phyloP scores from a whole-genome alignment of 2,329 filamentous ascomycete species.

The Microthyrium microscopicum region DNA sequence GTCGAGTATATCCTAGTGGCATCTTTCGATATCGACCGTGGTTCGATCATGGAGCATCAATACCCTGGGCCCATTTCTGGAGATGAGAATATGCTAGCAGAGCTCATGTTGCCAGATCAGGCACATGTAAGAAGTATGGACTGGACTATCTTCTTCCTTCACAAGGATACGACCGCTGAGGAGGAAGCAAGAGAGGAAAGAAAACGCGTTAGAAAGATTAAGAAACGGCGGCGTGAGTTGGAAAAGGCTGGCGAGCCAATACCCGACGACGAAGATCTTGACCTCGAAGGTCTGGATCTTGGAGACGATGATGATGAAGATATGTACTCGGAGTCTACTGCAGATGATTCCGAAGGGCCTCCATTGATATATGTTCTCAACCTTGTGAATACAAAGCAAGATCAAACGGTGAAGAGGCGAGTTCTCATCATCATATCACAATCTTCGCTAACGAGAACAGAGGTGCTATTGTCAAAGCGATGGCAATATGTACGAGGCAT shows the following conservation, averaged over 20 bases:
- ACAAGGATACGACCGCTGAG: slow-evolving; percentile 80
- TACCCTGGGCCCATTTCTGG: slow-evolving; percentile 90
- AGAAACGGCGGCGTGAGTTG: slow-evolving; percentile 34
- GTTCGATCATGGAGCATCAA: slow-evolving; percentile 96
- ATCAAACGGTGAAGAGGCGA: slow-evolving; percentile 67
- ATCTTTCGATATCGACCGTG: slow-evolving; percentile 91
- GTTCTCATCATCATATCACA: slow-evolving; percentile 8
- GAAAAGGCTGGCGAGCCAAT: slow-evolving; percentile 23
- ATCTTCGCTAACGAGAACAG: slow-evolving; percentile 25
- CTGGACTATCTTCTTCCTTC: slow-evolving; percentile 98
- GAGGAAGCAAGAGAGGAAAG: slow-evolving; percentile 49
- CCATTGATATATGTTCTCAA: slow-evolving; percentile 95
- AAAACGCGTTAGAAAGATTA: slow-evolving; percentile 35
- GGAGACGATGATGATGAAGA: slow-evolving; percentile 25
- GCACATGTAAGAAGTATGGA: slow-evolving; percentile 89
- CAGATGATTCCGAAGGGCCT: slow-evolving; percentile 54
- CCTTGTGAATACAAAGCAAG: slow-evolving; percentile 93
- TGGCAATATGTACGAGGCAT: slow-evolving; percentile 96
- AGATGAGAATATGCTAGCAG: slow-evolving; percentile 93
- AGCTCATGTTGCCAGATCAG: slow-evolving; percentile 96
- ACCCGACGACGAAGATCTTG: slow-evolving; percentile 21
- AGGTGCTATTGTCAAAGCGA: slow-evolving; percentile 90
- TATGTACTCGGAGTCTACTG: slow-evolving; percentile 29
- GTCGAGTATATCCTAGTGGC: slow-evolving; percentile 97
- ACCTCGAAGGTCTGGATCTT: slow-evolving; percentile 36